Base-by-base conservation (phyloP, 2,329 filamentous ascomycete species). In the Clonostachys rosea region DNA sequence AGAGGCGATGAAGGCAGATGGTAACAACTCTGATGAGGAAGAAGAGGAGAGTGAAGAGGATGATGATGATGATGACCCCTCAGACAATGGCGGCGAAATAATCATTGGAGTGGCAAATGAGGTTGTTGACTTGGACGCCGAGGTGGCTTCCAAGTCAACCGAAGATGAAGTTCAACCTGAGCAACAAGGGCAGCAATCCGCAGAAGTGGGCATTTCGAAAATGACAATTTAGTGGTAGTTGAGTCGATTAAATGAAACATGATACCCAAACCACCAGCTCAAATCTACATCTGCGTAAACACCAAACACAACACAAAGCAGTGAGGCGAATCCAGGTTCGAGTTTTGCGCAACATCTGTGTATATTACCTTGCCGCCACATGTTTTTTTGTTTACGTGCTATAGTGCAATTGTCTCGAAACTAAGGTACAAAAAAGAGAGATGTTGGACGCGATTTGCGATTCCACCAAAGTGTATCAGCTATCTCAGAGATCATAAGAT, bases 401-500 rank as follows among this genome's bases (percentile, higher is more conserved):
- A 30, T 30, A 30, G 24, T 30, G 24, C 24, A 30, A 30, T 10
- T 30, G 8, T 30, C 24, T 30, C 8, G 24, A 30, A 30, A 30
- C 24, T 69, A 69, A 60, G 61, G 63, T 69, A 70, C 66, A 70
- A 66, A 62, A 57, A 57, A 54, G 56, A 61, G 56, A 66, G 59
- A 64, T 61, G 36, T 39, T 39, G 17, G 49, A 54, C 54, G 55
- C 55, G 55, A 51, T 53, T 52, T 54, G 52, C 53, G 54, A 55
- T 56, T 54, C 58, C 56, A 54, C 59, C 58, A 56, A 30, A 57
- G 53, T 58, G 53, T 59, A 65, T 58, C 54, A 59, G 56, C 56
- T 59, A 65, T 57, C 57, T 62, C 58, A 59, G 56, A 30, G 24
- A 57, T 58, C 58, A 61, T 67, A 66, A 62, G 39, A 67, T 69